Evolutionary conservation across 345 rosid genomes (phyloP), one percentile per base, ranked within the genome.

Genomic region (Crucihimalaya himalaica): DNA sequence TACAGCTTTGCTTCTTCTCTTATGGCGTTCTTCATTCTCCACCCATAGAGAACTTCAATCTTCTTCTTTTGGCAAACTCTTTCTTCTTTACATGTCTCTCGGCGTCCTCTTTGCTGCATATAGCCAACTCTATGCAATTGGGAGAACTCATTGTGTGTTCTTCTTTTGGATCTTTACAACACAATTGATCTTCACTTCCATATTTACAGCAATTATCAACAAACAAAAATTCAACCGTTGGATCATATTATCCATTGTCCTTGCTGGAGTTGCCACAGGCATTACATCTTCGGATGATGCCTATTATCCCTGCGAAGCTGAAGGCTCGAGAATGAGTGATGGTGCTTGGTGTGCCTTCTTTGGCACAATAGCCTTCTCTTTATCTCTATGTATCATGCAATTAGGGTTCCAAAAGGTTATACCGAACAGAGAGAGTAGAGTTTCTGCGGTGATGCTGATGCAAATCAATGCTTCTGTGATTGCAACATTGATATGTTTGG

Each of bases 181-280:
- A 59, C 96, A 89, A 40, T 46, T 88, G 65, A 77, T 75, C 1
- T 80, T 76, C 59, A 87, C 79, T 35, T 78, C 82, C 6, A 20
- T 86, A 0, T 83, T 84, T 23, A 82, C 84, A 23, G 46, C 37
- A 66, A 59, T 83, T 70, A 63, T 84, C 76, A 85, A 85, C 68
- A 68, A 73, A 39, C 81, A 85, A 18, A 84, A 81, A 73, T 72
- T 85, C 72, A 83, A 84, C 47, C 67, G 77, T 37, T 84, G 84
- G 55, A 84, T 84, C 14, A 66, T 85, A 46, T 78, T 81, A 39
- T 71, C 87, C 5, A 50, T 84, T 0, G 19, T 84, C 11, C 78
- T 87, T 15, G 58, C 83, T 2, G 82, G 83, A 4, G 39, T 81
- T 8, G 83, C 85, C 1, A 29, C 82, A 20, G 83, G 88, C 9